Conservation (phyloP, 139 green algal genomes). For the Coelastrella sp. region DNA sequence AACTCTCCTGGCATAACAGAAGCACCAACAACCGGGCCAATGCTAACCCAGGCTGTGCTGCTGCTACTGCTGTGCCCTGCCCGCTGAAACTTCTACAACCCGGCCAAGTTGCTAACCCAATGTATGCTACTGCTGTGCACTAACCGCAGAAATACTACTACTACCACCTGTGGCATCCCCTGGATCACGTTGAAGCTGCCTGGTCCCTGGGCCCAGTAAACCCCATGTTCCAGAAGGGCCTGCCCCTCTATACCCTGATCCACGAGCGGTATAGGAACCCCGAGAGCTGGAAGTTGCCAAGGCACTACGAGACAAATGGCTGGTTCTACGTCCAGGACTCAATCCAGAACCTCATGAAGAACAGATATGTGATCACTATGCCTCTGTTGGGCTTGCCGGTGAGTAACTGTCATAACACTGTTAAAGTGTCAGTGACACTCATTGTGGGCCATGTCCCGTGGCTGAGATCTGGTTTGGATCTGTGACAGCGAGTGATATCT, state of each 20-base stretch:
- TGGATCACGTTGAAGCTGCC: slow-evolving; percentile 39
- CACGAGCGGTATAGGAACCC: slow-evolving; percentile 37
- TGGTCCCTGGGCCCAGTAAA: slow-evolving; percentile 12
- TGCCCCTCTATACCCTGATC: slow-evolving; percentile 34
- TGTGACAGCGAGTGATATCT: too few relatives aligned
- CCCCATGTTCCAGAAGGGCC: not conserved
- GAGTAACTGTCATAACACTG: too few relatives aligned
- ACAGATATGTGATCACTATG: slow-evolving; percentile 44
- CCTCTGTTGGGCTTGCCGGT: slow-evolving; percentile 35
- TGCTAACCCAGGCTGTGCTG: too few relatives aligned
- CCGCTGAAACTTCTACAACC: too few relatives aligned
- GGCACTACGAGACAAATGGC: slow-evolving; percentile 46
- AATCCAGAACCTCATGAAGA: slow-evolving; percentile 13
- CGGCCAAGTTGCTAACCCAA: too few relatives aligned
- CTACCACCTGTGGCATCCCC: slow-evolving; percentile 49
- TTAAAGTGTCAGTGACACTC: too few relatives aligned
- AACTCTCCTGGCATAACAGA: too few relatives aligned
- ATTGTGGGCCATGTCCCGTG: too few relatives aligned
- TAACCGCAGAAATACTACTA: slow-evolving; percentile 51
- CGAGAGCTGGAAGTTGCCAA: not conserved
- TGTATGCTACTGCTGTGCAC: too few relatives aligned
- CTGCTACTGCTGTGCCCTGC: too few relatives aligned
- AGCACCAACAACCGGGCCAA: too few relatives aligned
- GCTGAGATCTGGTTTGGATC: too few relatives aligned
- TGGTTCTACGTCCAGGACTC: slow-evolving; percentile 41